These are phyloP conservation scores for Diophrys appendiculata DNA, from an alignment of 73 alveolate species.

Conservation along the genomic window DNA sequence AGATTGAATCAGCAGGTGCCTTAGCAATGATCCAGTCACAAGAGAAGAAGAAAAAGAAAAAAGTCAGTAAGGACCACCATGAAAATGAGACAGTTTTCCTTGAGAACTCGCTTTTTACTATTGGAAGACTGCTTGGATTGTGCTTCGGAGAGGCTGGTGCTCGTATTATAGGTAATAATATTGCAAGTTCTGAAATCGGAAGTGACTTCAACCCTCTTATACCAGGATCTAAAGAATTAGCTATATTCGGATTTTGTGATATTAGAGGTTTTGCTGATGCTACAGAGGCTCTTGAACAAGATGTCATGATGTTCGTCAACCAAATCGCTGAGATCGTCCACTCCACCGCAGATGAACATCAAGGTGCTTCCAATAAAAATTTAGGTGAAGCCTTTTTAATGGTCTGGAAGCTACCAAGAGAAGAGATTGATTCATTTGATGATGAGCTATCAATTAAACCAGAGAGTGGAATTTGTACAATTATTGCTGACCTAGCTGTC, in stretches of 20 bases:
- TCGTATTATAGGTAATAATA: conserved; percentile 18
- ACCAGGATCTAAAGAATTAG: conserved; percentile 65
- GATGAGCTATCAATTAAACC: conserved; percentile 45
- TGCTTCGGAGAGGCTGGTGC: conserved; percentile 43
- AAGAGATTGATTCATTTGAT: conserved; percentile 26
- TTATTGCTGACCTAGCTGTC: conserved; percentile 85
- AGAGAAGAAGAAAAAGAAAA: conserved; percentile 8
- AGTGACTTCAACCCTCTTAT: conserved; percentile 25
- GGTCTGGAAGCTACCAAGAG: conserved; percentile 85
- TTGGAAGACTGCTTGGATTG: conserved; percentile 17
- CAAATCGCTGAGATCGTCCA: conserved; percentile 87
- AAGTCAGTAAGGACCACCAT: neutral
- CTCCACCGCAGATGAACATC: conserved; percentile 83
- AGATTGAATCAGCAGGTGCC: conserved; percentile 62
- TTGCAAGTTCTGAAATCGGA: conserved; percentile 19
- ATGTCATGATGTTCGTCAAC: conserved; percentile 88
- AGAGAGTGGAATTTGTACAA: conserved; percentile 43
- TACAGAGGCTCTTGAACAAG: conserved; percentile 74
- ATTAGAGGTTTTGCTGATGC: conserved; percentile 88
- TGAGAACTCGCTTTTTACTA: conserved; percentile 11
- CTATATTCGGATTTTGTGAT: conserved; percentile 91
- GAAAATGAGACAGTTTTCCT: conserved; percentile 20
- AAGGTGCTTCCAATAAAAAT: conserved; percentile 91
- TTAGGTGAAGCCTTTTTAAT: conserved; percentile 91
- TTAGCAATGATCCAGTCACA: conserved; percentile 11